phyloP scores from a whole-genome alignment of 805 yeast species.

The Cyberlindnera americana region DNA sequence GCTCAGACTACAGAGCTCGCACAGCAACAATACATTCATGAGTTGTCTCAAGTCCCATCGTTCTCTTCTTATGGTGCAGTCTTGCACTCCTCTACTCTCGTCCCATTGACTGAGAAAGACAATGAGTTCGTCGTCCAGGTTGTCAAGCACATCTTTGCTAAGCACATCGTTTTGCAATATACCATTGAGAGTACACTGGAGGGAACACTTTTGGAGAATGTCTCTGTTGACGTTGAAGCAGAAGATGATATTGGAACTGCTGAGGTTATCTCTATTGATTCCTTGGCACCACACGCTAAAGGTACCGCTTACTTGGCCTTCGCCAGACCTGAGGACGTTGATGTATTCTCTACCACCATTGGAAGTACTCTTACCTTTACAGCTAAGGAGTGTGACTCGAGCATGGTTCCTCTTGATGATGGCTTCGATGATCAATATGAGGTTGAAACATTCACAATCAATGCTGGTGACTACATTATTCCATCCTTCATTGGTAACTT shows the following conservation, averaged over 20 bases:
- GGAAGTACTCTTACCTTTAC: constrained; percentile 68
- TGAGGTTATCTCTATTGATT: constrained; percentile 70
- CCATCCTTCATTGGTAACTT: constrained; percentile 81
- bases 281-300: constrained; percentile 63
- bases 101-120: constrained; percentile 82
- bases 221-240: constrained; percentile 64
- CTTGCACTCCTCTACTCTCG: constrained; percentile 61
- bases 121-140: constrained; percentile 89
- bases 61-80: constrained; percentile 69
- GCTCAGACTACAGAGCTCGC: constrained; percentile 32
- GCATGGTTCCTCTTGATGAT: constrained; percentile 60
- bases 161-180: constrained; percentile 74
- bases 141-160: constrained; percentile 76
- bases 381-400: constrained; percentile 74
- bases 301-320: constrained; percentile 81
- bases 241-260: constrained; percentile 49
- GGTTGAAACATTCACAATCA: constrained; percentile 71
- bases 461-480: constrained; percentile 76
- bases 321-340: constrained; percentile 48
- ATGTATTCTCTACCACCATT: constrained; percentile 47
- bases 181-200: constrained; percentile 80
- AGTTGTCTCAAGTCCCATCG: constrained; percentile 67
- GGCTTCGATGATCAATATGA: constrained; percentile 94
- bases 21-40: constrained; percentile 68
- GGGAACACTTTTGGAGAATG: constrained; percentile 73